Evolutionary conservation across 2,329 filamentous ascomycete genomes (phyloP).

Genomic region (Talaromyces sp.): DNA sequence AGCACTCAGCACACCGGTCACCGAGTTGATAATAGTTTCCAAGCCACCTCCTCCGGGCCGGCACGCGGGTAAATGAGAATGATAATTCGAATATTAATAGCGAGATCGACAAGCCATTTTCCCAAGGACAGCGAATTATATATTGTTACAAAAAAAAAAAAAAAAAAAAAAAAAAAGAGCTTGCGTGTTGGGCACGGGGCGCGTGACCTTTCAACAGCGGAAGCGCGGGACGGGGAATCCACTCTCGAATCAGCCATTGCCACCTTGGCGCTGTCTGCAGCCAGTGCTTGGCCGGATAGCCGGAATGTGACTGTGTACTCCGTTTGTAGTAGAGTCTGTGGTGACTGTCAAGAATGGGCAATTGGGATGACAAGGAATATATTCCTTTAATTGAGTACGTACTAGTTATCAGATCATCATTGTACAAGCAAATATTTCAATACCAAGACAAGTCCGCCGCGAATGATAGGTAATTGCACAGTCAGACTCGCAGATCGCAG

Average conservation of each 20-base stretch:
- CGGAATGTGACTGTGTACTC: not conserved
- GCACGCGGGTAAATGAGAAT: not conserved
- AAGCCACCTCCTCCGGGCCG: too few species aligned
- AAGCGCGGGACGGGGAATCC: not conserved
- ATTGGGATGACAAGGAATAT: not conserved
- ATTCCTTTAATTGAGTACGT: not conserved
- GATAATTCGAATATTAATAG: not conserved
- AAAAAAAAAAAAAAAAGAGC: not conserved
- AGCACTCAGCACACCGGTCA: not conserved
- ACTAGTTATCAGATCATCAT: not conserved
- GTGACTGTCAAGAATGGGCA: not conserved
- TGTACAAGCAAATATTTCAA: not conserved
- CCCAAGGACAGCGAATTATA: not conserved
- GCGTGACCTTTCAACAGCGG: not conserved
- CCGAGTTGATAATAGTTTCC: not conserved
- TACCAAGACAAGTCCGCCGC: not conserved
- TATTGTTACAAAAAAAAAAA: not conserved
- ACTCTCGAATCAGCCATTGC: not conserved
- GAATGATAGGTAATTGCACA: not conserved
- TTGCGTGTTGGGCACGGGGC: not conserved
- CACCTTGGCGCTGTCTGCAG: not conserved
- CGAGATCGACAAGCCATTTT: not conserved
- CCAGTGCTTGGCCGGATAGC: not conserved
- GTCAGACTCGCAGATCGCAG: not conserved
- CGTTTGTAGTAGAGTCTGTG: not conserved